Percentiles rank a stretch among this genome's conserved stretches.
Conservation (phyloP, 2,329 filamentous ascomycete species). For the Trichoderma endophyticum region DNA sequence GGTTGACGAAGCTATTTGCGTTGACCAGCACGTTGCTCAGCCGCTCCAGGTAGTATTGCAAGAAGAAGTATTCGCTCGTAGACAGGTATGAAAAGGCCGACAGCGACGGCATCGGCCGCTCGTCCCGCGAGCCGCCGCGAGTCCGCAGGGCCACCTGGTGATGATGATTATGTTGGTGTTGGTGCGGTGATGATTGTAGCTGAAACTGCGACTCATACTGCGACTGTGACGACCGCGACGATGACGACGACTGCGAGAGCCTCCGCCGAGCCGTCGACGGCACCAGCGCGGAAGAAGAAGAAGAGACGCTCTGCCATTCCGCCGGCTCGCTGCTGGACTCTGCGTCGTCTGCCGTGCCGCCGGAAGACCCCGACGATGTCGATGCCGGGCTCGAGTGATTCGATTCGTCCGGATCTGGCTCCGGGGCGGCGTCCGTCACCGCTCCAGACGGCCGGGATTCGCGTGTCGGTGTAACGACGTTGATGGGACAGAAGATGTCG, state of each 20-base stretch:
- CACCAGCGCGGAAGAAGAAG: background rate
- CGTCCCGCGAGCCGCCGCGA: background rate
- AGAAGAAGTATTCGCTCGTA: slow-evolving; percentile 7
- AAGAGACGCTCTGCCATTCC: background rate
- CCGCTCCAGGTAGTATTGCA: slow-evolving; percentile 15
- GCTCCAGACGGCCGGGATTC: slow-evolving; percentile 7
- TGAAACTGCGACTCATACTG: background rate
- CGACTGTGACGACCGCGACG: background rate
- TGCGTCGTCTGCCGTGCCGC: background rate
- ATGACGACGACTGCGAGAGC: background rate
- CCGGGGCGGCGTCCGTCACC: background rate
- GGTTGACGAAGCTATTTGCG: slow-evolving; percentile 10
- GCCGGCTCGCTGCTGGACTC: background rate
- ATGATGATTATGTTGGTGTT: background rate
- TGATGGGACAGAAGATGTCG: slow-evolving; percentile 16
- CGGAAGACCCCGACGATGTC: background rate
- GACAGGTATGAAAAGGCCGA: slow-evolving; percentile 16
- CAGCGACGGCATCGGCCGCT: background rate
- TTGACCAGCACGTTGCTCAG: slow-evolving; percentile 12
- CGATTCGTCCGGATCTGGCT: background rate
- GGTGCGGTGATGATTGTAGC: background rate
- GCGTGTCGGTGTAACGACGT: slow-evolving; percentile 14
- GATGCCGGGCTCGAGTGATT: slow-evolving; percentile 4
- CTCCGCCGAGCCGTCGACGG: background rate
- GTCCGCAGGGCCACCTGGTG: background rate